These are phyloP conservation scores for Pyrus betulifolia DNA, from an alignment of 306 rosid genomes.

Conservation along the genomic window DNA sequence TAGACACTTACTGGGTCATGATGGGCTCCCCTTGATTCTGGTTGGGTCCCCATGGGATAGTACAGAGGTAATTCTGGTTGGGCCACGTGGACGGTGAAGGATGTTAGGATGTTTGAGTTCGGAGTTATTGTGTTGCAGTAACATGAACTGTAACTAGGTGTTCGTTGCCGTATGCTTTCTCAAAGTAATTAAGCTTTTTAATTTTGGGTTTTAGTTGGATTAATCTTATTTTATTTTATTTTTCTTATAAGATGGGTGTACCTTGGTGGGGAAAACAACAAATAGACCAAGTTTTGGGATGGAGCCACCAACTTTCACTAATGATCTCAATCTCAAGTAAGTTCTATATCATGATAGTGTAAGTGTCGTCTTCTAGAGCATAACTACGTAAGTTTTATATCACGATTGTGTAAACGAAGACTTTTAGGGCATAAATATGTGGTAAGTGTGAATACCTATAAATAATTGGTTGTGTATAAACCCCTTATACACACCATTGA, in stretches of 20 bases:
- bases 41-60: constrained; percentile 6
- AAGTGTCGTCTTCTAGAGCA: background rate
- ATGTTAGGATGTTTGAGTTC: background rate
- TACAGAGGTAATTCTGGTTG: background rate
- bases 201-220: constrained; percentile 7
- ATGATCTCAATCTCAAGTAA: constrained; percentile 44
- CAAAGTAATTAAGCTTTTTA: background rate
- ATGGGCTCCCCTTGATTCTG: background rate
- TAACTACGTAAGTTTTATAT: background rate
- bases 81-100: constrained; percentile 39
- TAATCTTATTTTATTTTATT: background rate
- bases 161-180: background rate
- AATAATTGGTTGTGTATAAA: too few species aligned
- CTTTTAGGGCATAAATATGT: background rate
- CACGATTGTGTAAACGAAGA: background rate
- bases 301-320: constrained; percentile 16
- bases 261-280: constrained; percentile 29
- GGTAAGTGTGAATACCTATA: too few species aligned
- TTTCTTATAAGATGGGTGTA: constrained; percentile 22
- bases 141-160: background rate
- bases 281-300: constrained; percentile 8
- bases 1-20: constrained; percentile 2
- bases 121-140: background rate
- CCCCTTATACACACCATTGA: too few species aligned
- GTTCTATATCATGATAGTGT: background rate